These are phyloP conservation scores for Heterobasidion parviporum DNA, from an alignment of 1,284 basidiomycete genomes.

Conservation along the genomic window DNA sequence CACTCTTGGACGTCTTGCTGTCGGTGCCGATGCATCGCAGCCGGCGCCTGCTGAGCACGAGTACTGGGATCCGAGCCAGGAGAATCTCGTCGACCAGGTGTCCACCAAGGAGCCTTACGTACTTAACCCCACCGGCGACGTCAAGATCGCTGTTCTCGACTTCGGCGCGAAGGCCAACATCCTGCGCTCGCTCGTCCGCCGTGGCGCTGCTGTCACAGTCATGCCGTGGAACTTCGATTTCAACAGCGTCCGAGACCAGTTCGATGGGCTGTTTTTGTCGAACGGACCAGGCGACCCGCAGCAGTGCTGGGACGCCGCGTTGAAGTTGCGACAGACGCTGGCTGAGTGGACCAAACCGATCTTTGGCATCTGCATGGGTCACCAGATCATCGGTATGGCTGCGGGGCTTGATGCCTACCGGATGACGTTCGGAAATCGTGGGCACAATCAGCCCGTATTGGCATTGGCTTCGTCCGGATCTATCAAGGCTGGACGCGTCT, in stretches of 20 bases:
- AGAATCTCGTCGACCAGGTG: constrained; percentile 91
- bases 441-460: constrained; percentile 98
- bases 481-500: constrained; percentile 92
- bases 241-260: constrained; percentile 83
- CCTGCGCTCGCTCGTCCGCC: constrained; percentile 83
- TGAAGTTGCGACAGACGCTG: constrained; percentile 76
- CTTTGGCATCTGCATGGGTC: constrained; percentile 99
- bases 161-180: constrained; percentile 99
- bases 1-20: constrained; percentile 85
- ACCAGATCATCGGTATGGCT: constrained; percentile 95
- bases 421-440: constrained; percentile 97
- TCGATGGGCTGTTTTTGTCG: constrained; percentile 92
- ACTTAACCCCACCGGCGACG: constrained; percentile 82
- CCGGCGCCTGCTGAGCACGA: constrained; percentile 57
- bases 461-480: constrained; percentile 86
- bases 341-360: constrained; percentile 88
- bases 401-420: constrained; percentile 94
- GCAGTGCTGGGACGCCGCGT: constrained; percentile 82
- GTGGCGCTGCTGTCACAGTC: constrained; percentile 89
- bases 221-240: constrained; percentile 98
- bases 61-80: constrained; percentile 88
- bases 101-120: constrained; percentile 84
- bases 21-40: constrained; percentile 69
- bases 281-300: constrained; percentile 96
- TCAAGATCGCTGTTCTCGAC: constrained; percentile 93